A percentile compares a stretch with the other conserved stretches of the same genome.
Conservation (phyloP, 768 basidiomycete species). For the Scleroderma bovista region DNA sequence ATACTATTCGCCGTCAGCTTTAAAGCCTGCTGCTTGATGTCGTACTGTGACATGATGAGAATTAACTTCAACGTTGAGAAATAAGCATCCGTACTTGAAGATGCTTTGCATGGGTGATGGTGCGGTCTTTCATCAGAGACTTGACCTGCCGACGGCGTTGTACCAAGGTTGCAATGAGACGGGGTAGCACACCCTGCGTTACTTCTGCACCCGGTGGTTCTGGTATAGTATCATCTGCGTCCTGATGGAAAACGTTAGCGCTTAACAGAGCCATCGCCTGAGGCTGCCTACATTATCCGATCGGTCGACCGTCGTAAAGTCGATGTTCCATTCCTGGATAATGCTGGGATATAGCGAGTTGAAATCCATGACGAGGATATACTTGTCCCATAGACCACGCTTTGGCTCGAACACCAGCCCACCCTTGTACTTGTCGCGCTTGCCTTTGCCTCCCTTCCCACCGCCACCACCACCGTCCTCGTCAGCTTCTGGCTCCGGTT, state of each 20-base stretch:
- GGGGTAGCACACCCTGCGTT: constrained; percentile 86
- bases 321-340: constrained; percentile 99
- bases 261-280: neutral
- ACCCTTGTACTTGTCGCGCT: constrained; percentile 96
- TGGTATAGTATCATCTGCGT: constrained; percentile 79
- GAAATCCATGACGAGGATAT: constrained; percentile 99
- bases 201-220: constrained; percentile 74
- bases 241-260: constrained; percentile 23
- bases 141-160: constrained; percentile 87
- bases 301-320: constrained; percentile 92
- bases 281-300: constrained; percentile 45
- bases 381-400: constrained; percentile 93
- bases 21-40: constrained; percentile 94
- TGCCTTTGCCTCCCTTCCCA: constrained; percentile 54
- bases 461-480: constrained; percentile 44
- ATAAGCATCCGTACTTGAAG: constrained; percentile 58
- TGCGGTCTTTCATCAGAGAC: constrained; percentile 86
- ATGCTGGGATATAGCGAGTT: constrained; percentile 98
- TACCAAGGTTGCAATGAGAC: constrained; percentile 96
- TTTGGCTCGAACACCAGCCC: constrained; percentile 97
- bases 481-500: constrained; percentile 45
- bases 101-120: constrained; percentile 63
- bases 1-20: constrained; percentile 99
- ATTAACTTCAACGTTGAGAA: neutral
- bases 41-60: constrained; percentile 51